Evolutionary conservation across 2,329 filamentous ascomycete genomes (phyloP).

Genomic region (Talaromyces albobiverticillius): DNA sequence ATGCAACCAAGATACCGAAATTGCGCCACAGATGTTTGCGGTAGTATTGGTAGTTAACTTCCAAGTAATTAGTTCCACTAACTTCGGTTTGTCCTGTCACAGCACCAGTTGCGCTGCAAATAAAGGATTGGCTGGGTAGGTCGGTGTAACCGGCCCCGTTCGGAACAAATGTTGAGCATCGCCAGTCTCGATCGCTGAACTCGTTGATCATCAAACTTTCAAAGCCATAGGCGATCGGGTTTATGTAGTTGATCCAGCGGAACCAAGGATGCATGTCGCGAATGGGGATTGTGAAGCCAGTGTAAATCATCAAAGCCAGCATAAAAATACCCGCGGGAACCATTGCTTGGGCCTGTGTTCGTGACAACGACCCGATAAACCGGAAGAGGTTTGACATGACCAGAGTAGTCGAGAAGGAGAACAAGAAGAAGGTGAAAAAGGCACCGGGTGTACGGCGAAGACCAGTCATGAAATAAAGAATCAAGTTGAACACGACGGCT

Average conservation of each 20-base stretch:
- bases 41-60: constrained; percentile 56
- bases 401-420: constrained; percentile 70
- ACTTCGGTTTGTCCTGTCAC: constrained; percentile 53
- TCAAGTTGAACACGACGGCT: constrained; percentile 71
- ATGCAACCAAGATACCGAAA: constrained; percentile 65
- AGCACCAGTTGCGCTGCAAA: constrained; percentile 62
- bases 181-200: constrained; percentile 64
- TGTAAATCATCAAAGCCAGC: constrained; percentile 45
- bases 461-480: constrained; percentile 84
- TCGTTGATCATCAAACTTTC: constrained; percentile 82
- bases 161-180: constrained; percentile 32
- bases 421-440: constrained; percentile 83
- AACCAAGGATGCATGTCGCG: constrained; percentile 74
- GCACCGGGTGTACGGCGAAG: constrained; percentile 68
- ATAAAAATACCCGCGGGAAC: constrained; percentile 54
- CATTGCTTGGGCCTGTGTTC: constrained; percentile 60
- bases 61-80: constrained; percentile 58
- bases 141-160: constrained; percentile 34
- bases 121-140: constrained; percentile 36
- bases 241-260: constrained; percentile 77
- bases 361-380: constrained; percentile 70
- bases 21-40: constrained; percentile 65
- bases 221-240: constrained; percentile 77
- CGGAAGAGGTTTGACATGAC: constrained; percentile 86
- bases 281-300: constrained; percentile 47